A percentile compares a stretch with the other conserved stretches of the same genome.
Evolutionary conservation across 495 filamentous ascomycete species (phyloP).

Genomic region (Filosporella fistucella): DNA sequence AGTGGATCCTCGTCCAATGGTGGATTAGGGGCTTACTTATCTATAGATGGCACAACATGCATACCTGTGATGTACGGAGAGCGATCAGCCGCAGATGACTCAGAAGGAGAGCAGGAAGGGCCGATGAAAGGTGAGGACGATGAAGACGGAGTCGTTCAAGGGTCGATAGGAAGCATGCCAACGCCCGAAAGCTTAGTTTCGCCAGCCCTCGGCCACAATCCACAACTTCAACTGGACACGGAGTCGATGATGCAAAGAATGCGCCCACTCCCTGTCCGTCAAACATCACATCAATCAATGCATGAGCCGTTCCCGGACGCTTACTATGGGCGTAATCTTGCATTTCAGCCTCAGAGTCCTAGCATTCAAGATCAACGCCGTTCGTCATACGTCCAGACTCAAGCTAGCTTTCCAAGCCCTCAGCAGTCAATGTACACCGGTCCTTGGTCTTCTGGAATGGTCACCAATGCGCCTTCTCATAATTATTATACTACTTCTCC

Average conservation of each 20-base stretch:
- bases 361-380: background rate
- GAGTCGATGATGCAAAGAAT: background rate
- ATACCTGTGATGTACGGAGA: conserved; percentile 23
- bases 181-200: conserved; percentile 19
- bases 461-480: background rate
- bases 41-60: conserved; percentile 12
- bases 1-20: conserved; percentile 15
- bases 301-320: background rate
- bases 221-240: background rate
- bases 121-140: conserved; percentile 16
- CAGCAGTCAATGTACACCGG: conserved; percentile 9
- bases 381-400: conserved; percentile 1
- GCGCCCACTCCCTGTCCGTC: background rate
- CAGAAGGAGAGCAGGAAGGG: conserved; percentile 17
- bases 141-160: background rate
- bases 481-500: conserved; percentile 14
- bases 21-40: background rate
- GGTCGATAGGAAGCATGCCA: background rate
- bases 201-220: background rate
- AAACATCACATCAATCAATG: background rate
- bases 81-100: conserved; percentile 4
- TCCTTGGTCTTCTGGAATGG: conserved; percentile 1
- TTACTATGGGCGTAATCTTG: background rate
- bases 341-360: background rate
- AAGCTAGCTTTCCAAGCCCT: conserved; percentile 4